phyloP scores from a whole-genome alignment of 768 basidiomycete species.

The Boletus vinaceobasis region DNA sequence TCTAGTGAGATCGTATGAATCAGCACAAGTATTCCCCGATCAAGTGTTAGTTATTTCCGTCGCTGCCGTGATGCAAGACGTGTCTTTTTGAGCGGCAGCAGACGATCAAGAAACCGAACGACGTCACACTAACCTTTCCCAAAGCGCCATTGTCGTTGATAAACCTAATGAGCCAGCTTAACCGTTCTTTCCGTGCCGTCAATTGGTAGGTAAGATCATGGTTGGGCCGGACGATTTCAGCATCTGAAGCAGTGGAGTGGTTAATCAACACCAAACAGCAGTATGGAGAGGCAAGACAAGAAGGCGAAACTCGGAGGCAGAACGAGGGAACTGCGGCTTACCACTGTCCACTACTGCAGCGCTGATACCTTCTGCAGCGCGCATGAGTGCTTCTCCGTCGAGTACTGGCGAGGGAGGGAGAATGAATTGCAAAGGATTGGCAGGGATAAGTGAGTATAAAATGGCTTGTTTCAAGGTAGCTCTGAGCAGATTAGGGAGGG shows the following conservation, averaged over 20 bases:
- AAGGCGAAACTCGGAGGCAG: neutral
- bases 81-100: neutral
- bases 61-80: neutral
- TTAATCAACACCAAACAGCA: neutral
- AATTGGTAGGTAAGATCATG: slow-evolving; percentile 82
- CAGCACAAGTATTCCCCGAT: neutral
- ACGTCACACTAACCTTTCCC: slow-evolving; percentile 50
- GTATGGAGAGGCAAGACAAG: neutral
- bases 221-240: slow-evolving; percentile 64
- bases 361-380: slow-evolving; percentile 74
- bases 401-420: slow-evolving; percentile 66
- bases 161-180: slow-evolving; percentile 84
- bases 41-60: neutral
- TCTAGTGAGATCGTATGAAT: slow-evolving; percentile 40
- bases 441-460: slow-evolving; percentile 65
- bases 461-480: slow-evolving; percentile 83
- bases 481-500: slow-evolving; percentile 63
- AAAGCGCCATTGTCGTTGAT: slow-evolving; percentile 85
- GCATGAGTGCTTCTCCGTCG: slow-evolving; percentile 76
- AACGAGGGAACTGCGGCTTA: slow-evolving; percentile 26
- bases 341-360: slow-evolving; percentile 69
- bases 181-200: slow-evolving; percentile 64
- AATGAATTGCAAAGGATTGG: slow-evolving; percentile 79
- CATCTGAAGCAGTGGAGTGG: slow-evolving; percentile 38
- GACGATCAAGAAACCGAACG: neutral